Evolutionary conservation across 345 rosid genomes (phyloP), one percentile per base, ranked within the genome.

Genomic region (Populus alba): DNA sequence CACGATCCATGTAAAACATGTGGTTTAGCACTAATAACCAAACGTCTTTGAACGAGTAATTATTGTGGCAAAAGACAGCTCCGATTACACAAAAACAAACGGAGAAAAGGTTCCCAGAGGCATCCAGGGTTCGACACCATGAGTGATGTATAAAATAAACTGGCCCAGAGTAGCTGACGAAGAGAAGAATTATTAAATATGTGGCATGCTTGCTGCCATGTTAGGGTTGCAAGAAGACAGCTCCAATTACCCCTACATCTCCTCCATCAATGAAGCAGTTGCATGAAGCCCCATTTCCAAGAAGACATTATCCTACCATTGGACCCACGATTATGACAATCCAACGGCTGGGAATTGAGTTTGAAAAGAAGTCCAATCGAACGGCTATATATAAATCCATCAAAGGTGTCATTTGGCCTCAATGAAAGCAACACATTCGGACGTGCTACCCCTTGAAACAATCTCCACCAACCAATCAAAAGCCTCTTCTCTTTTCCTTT

Each of bases 231-330:
- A 27, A 27, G 27, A 27, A 27, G 27, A 27, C 27, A 27, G 27
- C 27, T 27, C 27, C 27, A 27, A 27, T 27, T 27, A 27, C 27
- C 27, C 53, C 27, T 80, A 82, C 77, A 41, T 33, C 37, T 33
- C 11, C 85, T 76, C 85, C 88, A 80, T 29, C 53, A 35, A 62
- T 53, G 86, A 27, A 79, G 86, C 85, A 84, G 87, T 75, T 63
- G 38, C 53, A 47, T 69, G 73, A 11, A n/a, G 35, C 76, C 47
- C 87, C 77, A 77, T 71, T 87, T 22, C 87, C 85, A 51, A 79
- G 68, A 70, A 18, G 25, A 25, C 39, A 18, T 7, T 6, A 51
- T 20, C 59, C n/a, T 1, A 8, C 2, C n/a, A 53, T 7, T 53
- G 59, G 59, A 53, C 43, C 43, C 22, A 7, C 31, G 7, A 6